Evolutionary conservation across 495 filamentous ascomycete species (phyloP).

Genomic region (Neurospora hispaniola): DNA sequence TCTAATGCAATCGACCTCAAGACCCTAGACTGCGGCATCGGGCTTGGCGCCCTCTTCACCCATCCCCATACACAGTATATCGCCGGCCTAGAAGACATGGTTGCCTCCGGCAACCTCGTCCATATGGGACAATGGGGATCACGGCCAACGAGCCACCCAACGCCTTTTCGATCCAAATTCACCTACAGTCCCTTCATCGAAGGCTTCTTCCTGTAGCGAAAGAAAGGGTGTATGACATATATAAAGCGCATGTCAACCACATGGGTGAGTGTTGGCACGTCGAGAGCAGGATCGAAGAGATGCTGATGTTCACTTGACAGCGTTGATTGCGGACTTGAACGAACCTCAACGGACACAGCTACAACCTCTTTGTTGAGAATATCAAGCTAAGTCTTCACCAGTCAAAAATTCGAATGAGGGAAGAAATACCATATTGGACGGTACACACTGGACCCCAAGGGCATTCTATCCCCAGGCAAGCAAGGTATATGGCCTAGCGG

Average conservation of each 20-base stretch:
- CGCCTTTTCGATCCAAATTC: conserved; percentile 34
- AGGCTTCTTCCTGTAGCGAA: conserved; percentile 39
- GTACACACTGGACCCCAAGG: conserved; percentile 24
- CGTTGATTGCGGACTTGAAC: conserved; percentile 31
- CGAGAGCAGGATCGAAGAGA: neutral
- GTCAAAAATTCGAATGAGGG: neutral
- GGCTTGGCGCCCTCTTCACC: conserved; percentile 36
- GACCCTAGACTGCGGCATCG: conserved; percentile 33
- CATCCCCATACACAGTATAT: no score
- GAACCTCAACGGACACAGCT: conserved; percentile 34
- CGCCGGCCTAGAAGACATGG: conserved; percentile 41
- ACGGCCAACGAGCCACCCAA: conserved; percentile 23
- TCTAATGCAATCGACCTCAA: conserved; percentile 1
- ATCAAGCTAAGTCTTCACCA: conserved; percentile 24
- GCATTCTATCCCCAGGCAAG: conserved; percentile 25
- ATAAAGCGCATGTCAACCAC: conserved; percentile 32
- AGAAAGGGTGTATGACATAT: conserved; percentile 31
- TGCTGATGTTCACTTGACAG: conserved; percentile 9
- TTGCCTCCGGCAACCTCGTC: conserved; percentile 36
- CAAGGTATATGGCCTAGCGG: conserved; percentile 25
- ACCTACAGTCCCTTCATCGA: conserved; percentile 38
- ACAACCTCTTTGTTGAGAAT: conserved; percentile 31
- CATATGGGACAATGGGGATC: conserved; percentile 42
- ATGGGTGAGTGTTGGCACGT: conserved; percentile 24
- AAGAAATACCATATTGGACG: neutral